Evolutionary conservation across 805 yeast genomes (phyloP).

Genomic region (Saturnispora diversa): DNA sequence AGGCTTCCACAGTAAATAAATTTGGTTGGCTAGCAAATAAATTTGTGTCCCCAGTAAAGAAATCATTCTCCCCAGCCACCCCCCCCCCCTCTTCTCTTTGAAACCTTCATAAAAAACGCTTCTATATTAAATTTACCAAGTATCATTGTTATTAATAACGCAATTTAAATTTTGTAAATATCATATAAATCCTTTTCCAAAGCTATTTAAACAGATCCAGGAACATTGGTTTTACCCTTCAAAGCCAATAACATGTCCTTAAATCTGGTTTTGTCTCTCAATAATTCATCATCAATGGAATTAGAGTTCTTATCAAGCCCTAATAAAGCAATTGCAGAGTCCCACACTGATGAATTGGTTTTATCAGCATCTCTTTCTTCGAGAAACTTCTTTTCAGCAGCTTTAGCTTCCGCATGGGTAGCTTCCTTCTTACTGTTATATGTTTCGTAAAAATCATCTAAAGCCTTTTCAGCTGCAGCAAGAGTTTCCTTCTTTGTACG

Average conservation of each 20-base stretch:
- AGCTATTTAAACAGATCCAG: constrained; percentile 41
- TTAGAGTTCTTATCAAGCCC: constrained; percentile 29
- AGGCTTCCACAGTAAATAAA: too few relatives aligned
- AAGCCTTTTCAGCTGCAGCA: constrained; percentile 68
- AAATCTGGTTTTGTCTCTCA: constrained; percentile 47
- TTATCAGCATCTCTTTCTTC: constrained; percentile 64
- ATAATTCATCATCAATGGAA: constrained; percentile 26
- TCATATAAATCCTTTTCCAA: not conserved
- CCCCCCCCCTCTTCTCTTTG: too few relatives aligned
- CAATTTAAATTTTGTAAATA: not conserved
- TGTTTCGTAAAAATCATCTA: constrained; percentile 87
- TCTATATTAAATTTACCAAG: too few relatives aligned
- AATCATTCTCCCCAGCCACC: too few relatives aligned
- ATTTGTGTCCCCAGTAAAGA: too few relatives aligned
- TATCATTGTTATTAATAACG: not conserved
- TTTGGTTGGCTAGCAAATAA: too few relatives aligned
- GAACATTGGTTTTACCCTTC: constrained; percentile 46
- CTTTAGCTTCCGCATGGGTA: constrained; percentile 51
- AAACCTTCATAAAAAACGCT: too few relatives aligned
- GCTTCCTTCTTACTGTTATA: constrained; percentile 79
- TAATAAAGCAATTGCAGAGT: constrained; percentile 43
- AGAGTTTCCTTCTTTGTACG: constrained; percentile 59
- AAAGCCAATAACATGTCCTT: constrained; percentile 43
- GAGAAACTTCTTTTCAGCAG: constrained; percentile 64
- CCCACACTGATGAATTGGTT: constrained; percentile 46